These are phyloP conservation scores for Solanum gracilifrons DNA, from an alignment of 257 asterid genomes.

Conservation along the genomic window DNA sequence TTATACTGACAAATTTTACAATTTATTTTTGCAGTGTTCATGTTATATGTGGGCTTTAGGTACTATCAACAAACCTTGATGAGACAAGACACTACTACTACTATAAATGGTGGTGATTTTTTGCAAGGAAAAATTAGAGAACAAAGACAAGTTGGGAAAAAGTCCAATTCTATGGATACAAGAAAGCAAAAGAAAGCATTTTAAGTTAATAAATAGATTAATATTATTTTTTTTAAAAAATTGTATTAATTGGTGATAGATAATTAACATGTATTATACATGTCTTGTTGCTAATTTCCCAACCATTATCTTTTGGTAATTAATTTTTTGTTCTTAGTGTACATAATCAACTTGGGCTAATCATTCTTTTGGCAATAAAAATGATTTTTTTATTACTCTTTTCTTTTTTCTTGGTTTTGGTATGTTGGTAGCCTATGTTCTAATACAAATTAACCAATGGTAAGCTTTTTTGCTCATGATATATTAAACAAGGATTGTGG, in stretches of 20 bases:
- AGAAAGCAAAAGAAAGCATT: slow-evolving; percentile 41
- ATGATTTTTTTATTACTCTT: too few relatives aligned
- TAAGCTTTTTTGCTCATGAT: neutral
- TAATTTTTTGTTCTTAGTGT: neutral
- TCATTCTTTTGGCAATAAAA: neutral
- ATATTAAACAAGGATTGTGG: neutral
- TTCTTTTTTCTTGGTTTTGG: neutral
- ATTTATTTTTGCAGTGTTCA: slow-evolving; percentile 48
- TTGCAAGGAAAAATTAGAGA: slow-evolving; percentile 6
- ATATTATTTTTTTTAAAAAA: neutral
- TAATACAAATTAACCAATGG: neutral
- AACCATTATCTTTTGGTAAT: neutral
- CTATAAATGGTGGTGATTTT: neutral
- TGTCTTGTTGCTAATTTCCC: neutral
- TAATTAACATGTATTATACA: neutral
- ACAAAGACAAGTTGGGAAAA: slow-evolving; percentile 3
- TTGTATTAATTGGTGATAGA: neutral
- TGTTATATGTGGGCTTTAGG: slow-evolving; percentile 75
- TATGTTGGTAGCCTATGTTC: neutral
- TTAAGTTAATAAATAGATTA: slow-evolving; percentile 4
- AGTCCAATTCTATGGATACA: slow-evolving; percentile 11
- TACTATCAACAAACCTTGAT: slow-evolving; percentile 46
- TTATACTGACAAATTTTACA: neutral
- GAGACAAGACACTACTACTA: slow-evolving; percentile 13
- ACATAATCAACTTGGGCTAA: neutral